A percentile compares a stretch with the other conserved stretches of the same genome.
These are phyloP conservation scores for Solanum pimpinellifolium DNA, from an alignment of 257 asterid genomes.

Conservation along the genomic window DNA sequence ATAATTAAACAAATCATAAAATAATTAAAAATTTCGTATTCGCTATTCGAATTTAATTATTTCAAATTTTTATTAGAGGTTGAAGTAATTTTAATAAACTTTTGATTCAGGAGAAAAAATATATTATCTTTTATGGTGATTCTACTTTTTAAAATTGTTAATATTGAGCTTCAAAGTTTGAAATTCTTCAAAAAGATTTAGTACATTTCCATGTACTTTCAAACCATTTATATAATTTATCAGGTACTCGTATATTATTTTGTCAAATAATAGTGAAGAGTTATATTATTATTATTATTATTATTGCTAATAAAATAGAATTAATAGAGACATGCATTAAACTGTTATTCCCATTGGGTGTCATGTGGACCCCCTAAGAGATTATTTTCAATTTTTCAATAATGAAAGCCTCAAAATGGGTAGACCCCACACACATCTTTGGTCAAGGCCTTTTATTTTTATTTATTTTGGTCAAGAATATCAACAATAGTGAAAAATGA, in stretches of 20 bases:
- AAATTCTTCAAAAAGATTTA: not conserved
- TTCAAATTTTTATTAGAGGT: not conserved
- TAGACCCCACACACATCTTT: not conserved
- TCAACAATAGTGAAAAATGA: constrained; percentile 3
- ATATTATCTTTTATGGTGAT: not conserved
- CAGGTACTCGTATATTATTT: not conserved
- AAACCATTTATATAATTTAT: not conserved
- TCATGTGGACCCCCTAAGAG: not conserved
- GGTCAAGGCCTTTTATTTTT: not conserved
- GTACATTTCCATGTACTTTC: not conserved
- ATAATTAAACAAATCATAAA: not conserved
- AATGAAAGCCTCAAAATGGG: constrained; percentile 6
- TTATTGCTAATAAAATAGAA: not conserved
- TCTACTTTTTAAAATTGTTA: not conserved
- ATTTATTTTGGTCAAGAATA: not conserved
- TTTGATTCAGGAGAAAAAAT: not conserved
- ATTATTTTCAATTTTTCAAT: not conserved
- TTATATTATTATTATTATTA: not conserved
- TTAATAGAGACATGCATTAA: not conserved
- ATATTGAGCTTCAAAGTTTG: not conserved
- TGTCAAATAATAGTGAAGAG: not conserved
- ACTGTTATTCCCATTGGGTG: not conserved
- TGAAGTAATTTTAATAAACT: not conserved
- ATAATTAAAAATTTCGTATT: no score
- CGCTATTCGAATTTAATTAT: no score